Percentiles rank a stretch among this genome's conserved stretches.
Evolutionary conservation across 345 rosid species (phyloP).

Genomic region (Gossypium ekmanianum): DNA sequence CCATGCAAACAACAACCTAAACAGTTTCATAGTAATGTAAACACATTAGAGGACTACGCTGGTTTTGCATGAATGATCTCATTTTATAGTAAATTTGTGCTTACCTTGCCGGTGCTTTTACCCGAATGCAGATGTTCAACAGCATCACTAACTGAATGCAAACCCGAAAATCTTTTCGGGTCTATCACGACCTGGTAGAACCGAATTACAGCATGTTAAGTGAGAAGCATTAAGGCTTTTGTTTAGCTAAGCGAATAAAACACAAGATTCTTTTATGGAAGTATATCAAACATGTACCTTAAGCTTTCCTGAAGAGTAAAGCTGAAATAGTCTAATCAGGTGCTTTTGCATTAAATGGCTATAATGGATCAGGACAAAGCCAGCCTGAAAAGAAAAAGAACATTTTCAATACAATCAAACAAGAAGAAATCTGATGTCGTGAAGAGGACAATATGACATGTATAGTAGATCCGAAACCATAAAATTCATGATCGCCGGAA

Average conservation of each 20-base stretch:
- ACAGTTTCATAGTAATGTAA: background rate
- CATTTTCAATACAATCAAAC: background rate
- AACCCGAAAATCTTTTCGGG: slow-evolving; percentile 63
- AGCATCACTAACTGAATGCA: slow-evolving; percentile 73
- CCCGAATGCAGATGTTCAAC: slow-evolving; percentile 95
- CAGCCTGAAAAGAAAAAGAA: slow-evolving; percentile 50
- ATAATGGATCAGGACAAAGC: slow-evolving; percentile 80
- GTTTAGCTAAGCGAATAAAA: background rate
- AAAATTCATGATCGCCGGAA: background rate
- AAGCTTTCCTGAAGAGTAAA: slow-evolving; percentile 74
- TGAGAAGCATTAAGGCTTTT: background rate
- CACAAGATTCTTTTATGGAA: background rate
- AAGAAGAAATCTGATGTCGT: background rate
- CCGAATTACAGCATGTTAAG: slow-evolving; percentile 1
- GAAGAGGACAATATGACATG: background rate
- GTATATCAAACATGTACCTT: slow-evolving; percentile 44
- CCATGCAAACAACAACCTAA: slow-evolving; percentile 82
- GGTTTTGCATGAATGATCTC: background rate
- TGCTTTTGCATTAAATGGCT: slow-evolving; percentile 71
- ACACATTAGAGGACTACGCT: background rate
- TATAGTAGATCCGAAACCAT: background rate
- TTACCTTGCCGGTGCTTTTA: slow-evolving; percentile 96
- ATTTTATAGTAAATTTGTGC: background rate
- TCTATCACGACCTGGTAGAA: slow-evolving; percentile 57
- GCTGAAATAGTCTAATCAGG: slow-evolving; percentile 57